Evolutionary conservation across 306 rosid species (phyloP).

Genomic region (Crotalaria pallida): DNA sequence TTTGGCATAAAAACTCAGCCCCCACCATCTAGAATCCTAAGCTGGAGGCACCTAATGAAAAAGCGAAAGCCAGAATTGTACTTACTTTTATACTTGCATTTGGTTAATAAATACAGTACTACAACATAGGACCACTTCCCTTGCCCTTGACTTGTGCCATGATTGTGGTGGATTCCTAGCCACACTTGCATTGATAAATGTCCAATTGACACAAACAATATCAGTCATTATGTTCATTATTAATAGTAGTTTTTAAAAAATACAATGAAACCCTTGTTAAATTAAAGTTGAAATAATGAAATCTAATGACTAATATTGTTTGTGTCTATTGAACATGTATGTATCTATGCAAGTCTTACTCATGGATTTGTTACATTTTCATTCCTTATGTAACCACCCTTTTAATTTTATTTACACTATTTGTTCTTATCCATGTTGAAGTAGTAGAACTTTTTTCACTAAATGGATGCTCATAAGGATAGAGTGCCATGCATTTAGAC

Average conservation of each 20-base stretch:
- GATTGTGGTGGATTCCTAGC: slow-evolving; percentile 38
- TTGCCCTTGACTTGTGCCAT: slow-evolving; percentile 40
- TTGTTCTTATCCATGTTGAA: slow-evolving; percentile 32
- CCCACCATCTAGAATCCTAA: slow-evolving; percentile 44
- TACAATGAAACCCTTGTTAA: no score
- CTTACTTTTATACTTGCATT: slow-evolving; percentile 44
- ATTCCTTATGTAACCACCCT: slow-evolving; percentile 20
- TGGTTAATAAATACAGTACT: slow-evolving; percentile 32
- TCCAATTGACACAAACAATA: no score
- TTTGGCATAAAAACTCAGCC: slow-evolving; percentile 37
- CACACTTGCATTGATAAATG: no score
- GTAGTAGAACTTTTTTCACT: slow-evolving; percentile 30
- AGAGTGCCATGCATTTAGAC: neutral
- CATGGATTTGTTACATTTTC: slow-evolving; percentile 27
- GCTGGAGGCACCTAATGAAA: slow-evolving; percentile 29
- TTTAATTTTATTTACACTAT: neutral
- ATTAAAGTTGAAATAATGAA: no score
- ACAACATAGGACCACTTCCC: slow-evolving; percentile 35
- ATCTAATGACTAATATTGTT: no score
- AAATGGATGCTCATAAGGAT: slow-evolving; percentile 11
- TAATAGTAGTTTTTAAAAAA: no score
- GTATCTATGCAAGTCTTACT: no score
- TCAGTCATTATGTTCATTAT: no score
- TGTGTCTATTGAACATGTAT: no score
- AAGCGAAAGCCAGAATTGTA: slow-evolving; percentile 39